Evolutionary conservation across 257 asterid species (phyloP).

Genomic region (Mitragyna speciosa): DNA sequence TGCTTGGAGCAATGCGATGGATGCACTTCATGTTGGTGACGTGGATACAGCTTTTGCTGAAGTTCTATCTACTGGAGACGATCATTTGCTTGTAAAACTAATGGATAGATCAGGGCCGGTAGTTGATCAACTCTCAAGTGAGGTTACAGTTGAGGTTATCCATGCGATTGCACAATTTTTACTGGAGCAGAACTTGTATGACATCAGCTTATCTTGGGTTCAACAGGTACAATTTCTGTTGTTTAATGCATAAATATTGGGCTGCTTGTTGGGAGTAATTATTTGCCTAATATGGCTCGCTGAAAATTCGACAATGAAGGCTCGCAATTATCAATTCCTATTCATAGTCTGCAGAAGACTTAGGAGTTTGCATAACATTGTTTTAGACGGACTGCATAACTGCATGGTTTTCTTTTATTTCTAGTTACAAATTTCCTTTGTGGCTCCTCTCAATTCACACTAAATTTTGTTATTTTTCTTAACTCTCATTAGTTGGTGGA

Average conservation of each 20-base stretch:
- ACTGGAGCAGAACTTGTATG: slow-evolving; percentile 67
- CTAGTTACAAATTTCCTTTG: background rate
- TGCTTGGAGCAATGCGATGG: slow-evolving; percentile 95
- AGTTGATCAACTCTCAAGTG: slow-evolving; percentile 77
- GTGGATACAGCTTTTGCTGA: slow-evolving; percentile 87
- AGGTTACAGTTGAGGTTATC: slow-evolving; percentile 66
- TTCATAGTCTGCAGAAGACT: background rate
- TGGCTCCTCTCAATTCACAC: background rate
- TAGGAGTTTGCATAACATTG: background rate
- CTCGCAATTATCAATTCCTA: background rate
- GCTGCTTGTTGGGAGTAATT: background rate
- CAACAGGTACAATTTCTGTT: slow-evolving; percentile 74
- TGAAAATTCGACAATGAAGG: background rate
- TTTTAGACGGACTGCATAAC: background rate
- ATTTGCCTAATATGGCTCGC: background rate
- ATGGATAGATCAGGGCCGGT: slow-evolving; percentile 97
- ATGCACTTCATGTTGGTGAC: slow-evolving; percentile 81
- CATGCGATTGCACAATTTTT: slow-evolving; percentile 79
- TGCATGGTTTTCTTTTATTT: background rate
- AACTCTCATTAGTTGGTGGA: slow-evolving; percentile 62
- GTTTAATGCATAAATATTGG: background rate
- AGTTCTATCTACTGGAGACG: slow-evolving; percentile 81
- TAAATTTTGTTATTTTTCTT: slow-evolving; percentile 3
- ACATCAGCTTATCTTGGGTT: slow-evolving; percentile 81
- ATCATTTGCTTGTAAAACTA: slow-evolving; percentile 79